Conservation (phyloP, 805 yeast species). For the Barnettozyma californica region DNA sequence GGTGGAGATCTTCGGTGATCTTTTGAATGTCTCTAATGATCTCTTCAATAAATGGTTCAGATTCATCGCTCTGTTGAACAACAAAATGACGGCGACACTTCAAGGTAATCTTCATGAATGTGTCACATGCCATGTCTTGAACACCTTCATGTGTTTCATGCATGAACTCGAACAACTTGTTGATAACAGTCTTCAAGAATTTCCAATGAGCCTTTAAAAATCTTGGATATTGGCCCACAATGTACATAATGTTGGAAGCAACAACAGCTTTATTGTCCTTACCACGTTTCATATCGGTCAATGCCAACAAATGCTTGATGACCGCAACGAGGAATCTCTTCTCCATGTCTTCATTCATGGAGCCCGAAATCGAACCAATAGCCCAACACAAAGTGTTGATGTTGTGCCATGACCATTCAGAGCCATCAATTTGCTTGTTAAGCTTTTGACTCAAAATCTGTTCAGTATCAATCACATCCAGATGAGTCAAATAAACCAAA, state of each 20-base stretch:
- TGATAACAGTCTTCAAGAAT: conserved; percentile 90
- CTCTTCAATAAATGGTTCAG: conserved; percentile 87
- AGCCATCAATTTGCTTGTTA: conserved; percentile 88
- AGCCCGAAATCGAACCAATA: conserved; percentile 96
- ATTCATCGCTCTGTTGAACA: conserved; percentile 76
- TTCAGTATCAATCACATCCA: conserved; percentile 92
- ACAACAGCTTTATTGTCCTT: conserved; percentile 98
- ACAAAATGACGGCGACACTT: conserved; percentile 96
- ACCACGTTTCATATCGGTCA: conserved; percentile 95
- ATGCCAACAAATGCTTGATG: conserved; percentile 82
- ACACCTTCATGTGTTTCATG: conserved; percentile 99
- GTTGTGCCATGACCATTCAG: conserved; percentile 99
- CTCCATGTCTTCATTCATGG: conserved; percentile 98
- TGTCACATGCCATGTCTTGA: conserved; percentile 99
- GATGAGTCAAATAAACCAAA: conserved; percentile 88
- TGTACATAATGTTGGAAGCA: conserved; percentile 99
- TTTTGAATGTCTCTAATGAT: conserved; percentile 77
- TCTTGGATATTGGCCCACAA: conserved; percentile 98
- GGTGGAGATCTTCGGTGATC: conserved; percentile 88
- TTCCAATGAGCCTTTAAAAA: conserved; percentile 98
- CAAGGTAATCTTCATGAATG: conserved; percentile 90
- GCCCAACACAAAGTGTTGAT: conserved; percentile 99
- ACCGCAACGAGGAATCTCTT: conserved; percentile 90
- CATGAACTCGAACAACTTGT: conserved; percentile 96
- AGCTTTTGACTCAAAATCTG: conserved; percentile 88